Base-by-base conservation (phyloP, 345 rosid genomes). In the Eucalyptus shirleyi region DNA sequence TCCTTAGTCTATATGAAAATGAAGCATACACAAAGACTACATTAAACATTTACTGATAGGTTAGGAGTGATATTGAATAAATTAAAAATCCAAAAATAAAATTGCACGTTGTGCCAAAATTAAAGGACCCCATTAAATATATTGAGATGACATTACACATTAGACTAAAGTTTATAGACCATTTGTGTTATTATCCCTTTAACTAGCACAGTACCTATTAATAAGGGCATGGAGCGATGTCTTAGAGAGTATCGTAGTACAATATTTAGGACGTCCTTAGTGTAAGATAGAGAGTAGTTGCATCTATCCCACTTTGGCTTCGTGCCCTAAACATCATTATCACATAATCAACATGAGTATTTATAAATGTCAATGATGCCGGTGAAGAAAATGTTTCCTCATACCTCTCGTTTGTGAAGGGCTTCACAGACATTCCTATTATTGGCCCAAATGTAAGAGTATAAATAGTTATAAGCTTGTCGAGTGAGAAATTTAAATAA, bases 391-490 rank as follows among this genome's bases (percentile, higher is more conserved):
- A n/a, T 34, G 16, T 56, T 28, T 69, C 81, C 8, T 21, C 89
- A n/a, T 92, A 92, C 95, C 92, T 91, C 51, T 44, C 90, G 83
- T 67, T 83, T 69, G 37, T 88, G 88, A 16, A 93, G 91, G 49
- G 93, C 93, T 10, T 77, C 56, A 69, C 51, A 92, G 17, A 92
- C 94, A 34, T 55, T 62, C 32, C 51, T 85, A 45, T 92, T 91
- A 65, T 93, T 92, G 7, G 94, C 91, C 95, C 95, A 92, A 32
- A 18, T 62, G 44, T 45, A 60, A 6, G 83, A 28, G 45, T 47
- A 85, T 3, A 86, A 6, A 40, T 89, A 82, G 19, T 90, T 55
- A 55, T 89, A 40, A 2, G 1, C 1, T 91, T 93, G 21, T 85
- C 51, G 44, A 50, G 1, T 19, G 53, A 13, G 2, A n/a, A n/a